phyloP scores from a whole-genome alignment of 2,329 filamentous ascomycete genomes.

The Thielaviopsis ethacetica region DNA sequence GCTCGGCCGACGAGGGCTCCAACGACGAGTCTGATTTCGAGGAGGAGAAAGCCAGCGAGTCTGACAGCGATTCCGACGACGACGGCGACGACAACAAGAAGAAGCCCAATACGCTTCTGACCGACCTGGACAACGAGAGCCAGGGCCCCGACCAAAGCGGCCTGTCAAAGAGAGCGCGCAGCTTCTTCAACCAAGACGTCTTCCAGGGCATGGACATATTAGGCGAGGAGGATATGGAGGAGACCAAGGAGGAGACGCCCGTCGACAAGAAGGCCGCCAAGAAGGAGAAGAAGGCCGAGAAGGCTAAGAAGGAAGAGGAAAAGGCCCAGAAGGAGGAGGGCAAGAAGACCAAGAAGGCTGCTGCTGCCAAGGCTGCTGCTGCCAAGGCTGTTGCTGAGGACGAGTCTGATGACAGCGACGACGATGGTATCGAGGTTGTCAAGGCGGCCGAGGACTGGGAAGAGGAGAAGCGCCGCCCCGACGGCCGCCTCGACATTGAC shows the following conservation, averaged over 20 bases:
- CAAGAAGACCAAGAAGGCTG: slow-evolving; percentile 17
- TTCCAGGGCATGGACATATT: slow-evolving; percentile 56
- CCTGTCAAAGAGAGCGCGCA: slow-evolving; percentile 68
- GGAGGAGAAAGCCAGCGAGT: slow-evolving; percentile 28
- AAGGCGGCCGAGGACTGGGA: slow-evolving; percentile 47
- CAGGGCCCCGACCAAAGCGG: slow-evolving; percentile 14
- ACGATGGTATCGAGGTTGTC: slow-evolving; percentile 45
- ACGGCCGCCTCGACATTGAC: slow-evolving; percentile 68
- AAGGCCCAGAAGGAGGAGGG: slow-evolving; percentile 6
- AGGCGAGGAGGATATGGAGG: slow-evolving; percentile 27
- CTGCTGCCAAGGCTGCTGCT: no score
- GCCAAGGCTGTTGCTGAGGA: slow-evolving; percentile 11
- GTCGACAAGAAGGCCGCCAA: slow-evolving; percentile 17
- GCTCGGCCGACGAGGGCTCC: slow-evolving; percentile 53
- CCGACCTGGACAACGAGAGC: slow-evolving; percentile 28
- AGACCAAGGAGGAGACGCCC: slow-evolving; percentile 17
- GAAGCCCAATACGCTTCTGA: slow-evolving; percentile 19
- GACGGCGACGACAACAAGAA: slow-evolving; percentile 22
- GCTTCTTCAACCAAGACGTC: slow-evolving; percentile 90
- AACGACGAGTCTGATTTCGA: slow-evolving; percentile 40
- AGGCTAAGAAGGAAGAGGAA: slow-evolving; percentile 20
- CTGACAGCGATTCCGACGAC: slow-evolving; percentile 17
- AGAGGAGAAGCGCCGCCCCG: slow-evolving; percentile 42
- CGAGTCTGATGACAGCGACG: slow-evolving; percentile 13
- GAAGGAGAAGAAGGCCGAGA: slow-evolving; percentile 14